phyloP scores from a whole-genome alignment of 345 rosid genomes.

The Arabis alpina region DNA sequence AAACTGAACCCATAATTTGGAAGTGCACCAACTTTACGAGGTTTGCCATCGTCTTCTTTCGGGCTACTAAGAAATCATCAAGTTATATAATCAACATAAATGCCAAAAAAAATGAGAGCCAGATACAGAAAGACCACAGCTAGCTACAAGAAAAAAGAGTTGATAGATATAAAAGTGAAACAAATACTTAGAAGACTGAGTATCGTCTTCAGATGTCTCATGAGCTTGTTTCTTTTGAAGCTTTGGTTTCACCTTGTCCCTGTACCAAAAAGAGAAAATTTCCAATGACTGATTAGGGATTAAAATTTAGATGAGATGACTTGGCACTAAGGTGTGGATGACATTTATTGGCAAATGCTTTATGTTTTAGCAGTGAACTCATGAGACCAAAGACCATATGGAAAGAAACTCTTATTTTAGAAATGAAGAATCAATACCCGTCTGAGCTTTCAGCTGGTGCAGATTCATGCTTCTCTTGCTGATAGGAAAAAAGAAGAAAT shows the following conservation, averaged over 20 bases:
- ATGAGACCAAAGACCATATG: background rate
- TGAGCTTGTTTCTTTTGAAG: slow-evolving; percentile 58
- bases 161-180: slow-evolving; percentile 38
- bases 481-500: slow-evolving; percentile 49
- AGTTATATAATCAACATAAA: slow-evolving; percentile 39
- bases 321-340: slow-evolving; percentile 8
- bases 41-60: slow-evolving; percentile 62
- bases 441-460: slow-evolving; percentile 48
- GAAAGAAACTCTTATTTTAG: slow-evolving; percentile 21
- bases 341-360: slow-evolving; percentile 13
- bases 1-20: slow-evolving; percentile 99
- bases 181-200: slow-evolving; percentile 74
- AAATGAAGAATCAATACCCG: slow-evolving; percentile 52
- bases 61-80: slow-evolving; percentile 61
- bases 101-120: slow-evolving; percentile 22
- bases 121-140: slow-evolving; percentile 23
- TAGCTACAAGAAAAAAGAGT: slow-evolving; percentile 22
- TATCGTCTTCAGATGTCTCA: slow-evolving; percentile 64
- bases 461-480: slow-evolving; percentile 59
- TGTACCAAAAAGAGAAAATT: slow-evolving; percentile 41
- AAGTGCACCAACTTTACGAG: slow-evolving; percentile 70
- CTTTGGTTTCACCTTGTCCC: slow-evolving; percentile 67
- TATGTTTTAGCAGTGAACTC: slow-evolving; percentile 3
- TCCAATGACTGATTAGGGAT: slow-evolving; percentile 7
- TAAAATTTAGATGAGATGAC: slow-evolving; percentile 2